Conservation (phyloP, 2,329 filamentous ascomycete genomes). For the Xylaria sp. region DNA sequence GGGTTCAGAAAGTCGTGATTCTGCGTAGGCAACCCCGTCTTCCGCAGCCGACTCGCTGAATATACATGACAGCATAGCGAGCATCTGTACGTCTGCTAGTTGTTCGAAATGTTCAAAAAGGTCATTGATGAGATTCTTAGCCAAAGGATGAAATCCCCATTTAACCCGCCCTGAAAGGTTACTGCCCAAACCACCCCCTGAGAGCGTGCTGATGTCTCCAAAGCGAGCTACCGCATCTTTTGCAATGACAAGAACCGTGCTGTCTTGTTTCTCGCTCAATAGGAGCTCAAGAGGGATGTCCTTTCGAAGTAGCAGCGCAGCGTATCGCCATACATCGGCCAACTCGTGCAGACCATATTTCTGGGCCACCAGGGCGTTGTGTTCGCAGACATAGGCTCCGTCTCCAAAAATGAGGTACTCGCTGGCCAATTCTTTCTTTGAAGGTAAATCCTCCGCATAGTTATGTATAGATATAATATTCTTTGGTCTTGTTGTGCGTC, state of each 20-base stretch:
- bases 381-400: constrained; percentile 71
- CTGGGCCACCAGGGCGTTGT: constrained; percentile 75
- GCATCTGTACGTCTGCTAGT: constrained; percentile 61
- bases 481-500: constrained; percentile 47
- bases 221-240: constrained; percentile 51
- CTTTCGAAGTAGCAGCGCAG: constrained; percentile 70
- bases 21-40: constrained; percentile 52
- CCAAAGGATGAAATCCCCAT: constrained; percentile 63
- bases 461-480: constrained; percentile 72
- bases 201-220: constrained; percentile 19
- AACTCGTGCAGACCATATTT: constrained; percentile 66
- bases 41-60: constrained; percentile 57
- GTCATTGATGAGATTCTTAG: constrained; percentile 54
- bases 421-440: constrained; percentile 68
- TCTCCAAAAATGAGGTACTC: constrained; percentile 82
- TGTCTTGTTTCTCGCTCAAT: constrained; percentile 46
- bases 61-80: constrained; percentile 66
- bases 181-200: constrained; percentile 16
- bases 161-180: constrained; percentile 55
- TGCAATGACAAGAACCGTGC: constrained; percentile 65
- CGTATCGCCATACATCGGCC: constrained; percentile 77
- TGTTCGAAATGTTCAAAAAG: constrained; percentile 61
- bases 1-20: constrained; percentile 51
- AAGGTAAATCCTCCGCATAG: constrained; percentile 65
- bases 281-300: constrained; percentile 67